Evolutionary conservation across 2,329 filamentous ascomycete species (phyloP).

Genomic region (Emergomyces orientalis): DNA sequence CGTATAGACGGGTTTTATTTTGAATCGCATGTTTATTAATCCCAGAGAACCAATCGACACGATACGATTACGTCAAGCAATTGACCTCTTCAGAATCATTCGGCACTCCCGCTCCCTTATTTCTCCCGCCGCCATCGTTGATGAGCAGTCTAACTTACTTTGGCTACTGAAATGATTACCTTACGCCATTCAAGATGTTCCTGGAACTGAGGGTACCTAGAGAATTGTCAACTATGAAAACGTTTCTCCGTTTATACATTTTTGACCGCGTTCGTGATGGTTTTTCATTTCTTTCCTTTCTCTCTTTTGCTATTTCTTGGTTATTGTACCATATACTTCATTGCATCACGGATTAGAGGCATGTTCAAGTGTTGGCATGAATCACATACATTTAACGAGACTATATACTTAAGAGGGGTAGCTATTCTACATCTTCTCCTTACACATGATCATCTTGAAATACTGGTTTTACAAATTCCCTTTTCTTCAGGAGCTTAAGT

Average conservation of each 20-base stretch:
- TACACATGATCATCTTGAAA: background rate
- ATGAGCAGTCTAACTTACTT: background rate
- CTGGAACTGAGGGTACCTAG: background rate
- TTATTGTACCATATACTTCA: conserved; percentile 4
- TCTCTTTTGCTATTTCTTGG: background rate
- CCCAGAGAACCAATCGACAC: background rate
- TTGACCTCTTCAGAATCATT: background rate
- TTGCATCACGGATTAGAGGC: background rate
- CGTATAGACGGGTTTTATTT: background rate
- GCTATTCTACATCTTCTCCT: background rate
- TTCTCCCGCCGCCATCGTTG: background rate
- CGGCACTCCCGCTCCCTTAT: background rate
- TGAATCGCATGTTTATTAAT: background rate
- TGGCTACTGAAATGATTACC: background rate
- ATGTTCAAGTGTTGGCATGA: background rate
- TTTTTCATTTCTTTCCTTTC: background rate
- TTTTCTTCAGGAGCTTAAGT: too few species aligned
- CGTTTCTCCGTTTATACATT: background rate
- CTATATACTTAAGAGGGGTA: background rate
- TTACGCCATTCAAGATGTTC: background rate
- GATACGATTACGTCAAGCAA: background rate
- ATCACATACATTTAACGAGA: background rate
- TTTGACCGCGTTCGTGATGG: background rate
- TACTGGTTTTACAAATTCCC: background rate
- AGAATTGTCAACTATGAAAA: background rate